Evolutionary conservation across 208 protist genomes (phyloP), one percentile per base, ranked within the genome.

Genomic region (Crithidia brevicula): DNA sequence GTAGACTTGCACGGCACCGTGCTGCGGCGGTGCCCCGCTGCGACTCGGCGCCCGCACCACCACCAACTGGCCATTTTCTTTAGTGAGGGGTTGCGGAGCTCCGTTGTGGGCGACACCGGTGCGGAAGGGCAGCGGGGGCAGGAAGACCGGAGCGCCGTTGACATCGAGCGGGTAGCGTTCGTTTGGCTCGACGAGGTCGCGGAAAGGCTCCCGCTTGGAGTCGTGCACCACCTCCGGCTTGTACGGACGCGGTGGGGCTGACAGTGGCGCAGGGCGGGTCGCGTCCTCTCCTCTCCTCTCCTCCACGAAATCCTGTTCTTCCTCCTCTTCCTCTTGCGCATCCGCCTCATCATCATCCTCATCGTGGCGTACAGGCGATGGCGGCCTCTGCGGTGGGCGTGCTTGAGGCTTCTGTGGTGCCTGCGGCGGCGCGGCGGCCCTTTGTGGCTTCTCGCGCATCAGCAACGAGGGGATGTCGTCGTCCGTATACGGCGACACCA

Each of bases 71-170:
- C 49, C 34, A 13, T 15, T 49, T 28, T 63, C 33, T 8, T 27
- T n/a, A n/a, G 10, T 47, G 11, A 45, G 59, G 18, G 27, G 59
- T 45, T 53, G 59, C 20, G 54, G 54, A 4, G 20, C n/a, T 5
- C 34, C 27, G 10, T 58, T 45, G 7, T 7, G 56, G 8, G 23
- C 56, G 16, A 49, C n/a, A 8, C 30, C 43, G 23, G 54, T 22
- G 31, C 68, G 58, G 59, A 47, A 25, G 22, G 50, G 34, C 30
- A 67, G 38, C 25, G 49, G 68, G 1, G 68, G 68, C 31, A 67
- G 52, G 34, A 74, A 74, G 42, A 49, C 13, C 11, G 68, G 60
- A 3, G 20, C 45, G 23, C 47, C 60, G 28, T 67, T 67, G n/a
- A 23, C 15, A n/a, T 67, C 68, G 4, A n/a, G 33, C 4, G 27